Conservation (phyloP, 2,329 filamentous ascomycete genomes). For the Curvularia sp. region DNA sequence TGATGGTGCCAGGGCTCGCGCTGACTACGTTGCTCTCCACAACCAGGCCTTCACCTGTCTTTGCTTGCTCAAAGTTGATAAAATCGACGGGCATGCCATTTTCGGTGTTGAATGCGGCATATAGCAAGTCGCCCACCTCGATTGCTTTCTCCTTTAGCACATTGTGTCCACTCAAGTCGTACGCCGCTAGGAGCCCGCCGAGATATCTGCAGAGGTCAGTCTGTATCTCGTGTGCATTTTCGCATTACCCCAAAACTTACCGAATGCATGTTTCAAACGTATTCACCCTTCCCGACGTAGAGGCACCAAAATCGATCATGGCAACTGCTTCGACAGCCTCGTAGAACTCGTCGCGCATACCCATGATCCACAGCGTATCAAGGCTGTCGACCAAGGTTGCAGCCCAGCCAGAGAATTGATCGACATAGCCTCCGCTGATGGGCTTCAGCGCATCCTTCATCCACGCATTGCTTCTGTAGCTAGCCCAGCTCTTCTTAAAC, state of each 20-base stretch:
- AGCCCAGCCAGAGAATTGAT: conserved; percentile 59
- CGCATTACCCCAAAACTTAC: conserved; percentile 12
- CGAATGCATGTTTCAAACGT: conserved; percentile 61
- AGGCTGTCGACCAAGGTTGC: conserved; percentile 57
- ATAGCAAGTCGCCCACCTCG: conserved; percentile 53
- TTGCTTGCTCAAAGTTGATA: conserved; percentile 51
- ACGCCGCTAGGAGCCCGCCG: conserved; percentile 49
- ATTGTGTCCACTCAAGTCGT: conserved; percentile 47
- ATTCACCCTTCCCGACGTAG: conserved; percentile 52
- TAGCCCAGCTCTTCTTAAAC: conserved; percentile 54
- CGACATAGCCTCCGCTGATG: conserved; percentile 47
- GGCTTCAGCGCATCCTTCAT: conserved; percentile 57
- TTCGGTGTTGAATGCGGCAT: conserved; percentile 57
- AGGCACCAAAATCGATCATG: conserved; percentile 55
- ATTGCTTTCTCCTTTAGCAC: conserved; percentile 47
- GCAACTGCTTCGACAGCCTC: conserved; percentile 56
- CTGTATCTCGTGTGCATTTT: not conserved
- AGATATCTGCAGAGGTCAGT: conserved; percentile 26
- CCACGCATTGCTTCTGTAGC: conserved; percentile 57
- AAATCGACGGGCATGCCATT: conserved; percentile 55
- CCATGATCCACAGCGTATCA: conserved; percentile 59
- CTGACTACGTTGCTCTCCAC: conserved; percentile 54
- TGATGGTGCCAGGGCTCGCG: conserved; percentile 57
- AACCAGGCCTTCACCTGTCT: conserved; percentile 37
- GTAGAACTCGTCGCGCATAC: conserved; percentile 57